Evolutionary conservation across 768 basidiomycete species (phyloP).

Genomic region (Podaxis sp.): DNA sequence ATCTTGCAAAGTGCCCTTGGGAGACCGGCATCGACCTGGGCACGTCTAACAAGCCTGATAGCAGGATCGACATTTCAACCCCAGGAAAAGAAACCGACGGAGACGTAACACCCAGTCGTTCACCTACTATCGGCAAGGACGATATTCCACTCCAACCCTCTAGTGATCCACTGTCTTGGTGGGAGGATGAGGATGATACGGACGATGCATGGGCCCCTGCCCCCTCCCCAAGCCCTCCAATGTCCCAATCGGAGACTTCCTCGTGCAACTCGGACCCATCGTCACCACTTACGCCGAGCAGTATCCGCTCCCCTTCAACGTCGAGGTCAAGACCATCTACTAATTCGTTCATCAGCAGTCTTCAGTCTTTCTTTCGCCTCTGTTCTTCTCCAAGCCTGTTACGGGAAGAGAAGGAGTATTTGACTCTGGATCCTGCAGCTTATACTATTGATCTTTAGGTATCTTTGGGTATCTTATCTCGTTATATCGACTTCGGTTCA

Average conservation of each 20-base stretch:
- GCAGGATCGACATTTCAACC: conserved; percentile 11
- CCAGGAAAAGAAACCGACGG: background rate
- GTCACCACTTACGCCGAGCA: conserved; percentile 18
- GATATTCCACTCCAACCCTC: background rate
- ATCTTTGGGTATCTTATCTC: too few species aligned
- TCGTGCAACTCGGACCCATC: conserved; percentile 18
- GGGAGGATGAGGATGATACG: conserved; percentile 1
- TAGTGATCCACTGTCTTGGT: background rate
- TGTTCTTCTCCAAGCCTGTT: background rate
- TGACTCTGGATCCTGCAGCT: background rate
- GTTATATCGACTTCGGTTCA: too few species aligned
- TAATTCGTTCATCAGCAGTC: background rate
- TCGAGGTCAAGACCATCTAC: background rate
- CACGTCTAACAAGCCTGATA: conserved; percentile 7
- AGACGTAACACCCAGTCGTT: background rate
- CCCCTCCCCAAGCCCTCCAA: conserved; percentile 9
- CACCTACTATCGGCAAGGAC: background rate
- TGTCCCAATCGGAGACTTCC: conserved; percentile 14
- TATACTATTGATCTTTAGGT: background rate
- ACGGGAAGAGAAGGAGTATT: background rate
- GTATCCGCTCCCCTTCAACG: background rate
- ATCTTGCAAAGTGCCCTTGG: conserved; percentile 76
- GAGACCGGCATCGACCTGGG: conserved; percentile 46
- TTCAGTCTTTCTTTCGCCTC: conserved; percentile 4
- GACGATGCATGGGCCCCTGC: conserved; percentile 2